Base-by-base conservation (phyloP, 495 filamentous ascomycete species). In the Aspergillus olivimuriae region DNA sequence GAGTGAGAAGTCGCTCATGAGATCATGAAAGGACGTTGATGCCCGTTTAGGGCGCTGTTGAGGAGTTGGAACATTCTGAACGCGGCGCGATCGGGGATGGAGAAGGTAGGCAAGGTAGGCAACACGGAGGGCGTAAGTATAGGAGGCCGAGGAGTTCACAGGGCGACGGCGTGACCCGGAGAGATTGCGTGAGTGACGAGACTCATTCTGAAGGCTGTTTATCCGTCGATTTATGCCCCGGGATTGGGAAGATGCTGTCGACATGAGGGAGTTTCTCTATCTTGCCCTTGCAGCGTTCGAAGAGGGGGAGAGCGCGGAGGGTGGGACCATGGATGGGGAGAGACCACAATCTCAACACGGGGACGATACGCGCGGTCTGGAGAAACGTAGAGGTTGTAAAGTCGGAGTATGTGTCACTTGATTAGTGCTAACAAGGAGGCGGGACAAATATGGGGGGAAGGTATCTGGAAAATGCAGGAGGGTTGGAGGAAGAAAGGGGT, bases 51-150 rank as follows among this genome's bases (percentile, higher is more conserved):
- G 75, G 52, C 75, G 83, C 49, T 77, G 78, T 53, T 61, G 70
- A 47, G 77, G 68, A 19, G 77, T 74, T 11, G 79, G 68, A 37
- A 87, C 78, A 77, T 86, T 90, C 68, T 94, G 86, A 51, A 86
- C 82, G 55, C 89, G 78, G 62, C 89, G 89, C 50, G 84, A 76
- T 52, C 89, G 84, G 48, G 94, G 92, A 55, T 94, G 86, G 39
- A 99, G 81, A 20, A 97, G 82, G 63, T 99, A 90, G 68, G 87
- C 71, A 22, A 99, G 84, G 64, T 89, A 96, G 52, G 94, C 89
- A 53, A 87, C 82, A 39, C 94, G 85, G 39, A 99, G 81, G 49
- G 89, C 88, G 60, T 83, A 94, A 30, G 79, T 83, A 69, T 89
- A 94, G 61, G 87, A 89, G 66, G 95, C 87, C 50, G 87, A 73